These are phyloP conservation scores for Sphagnum contortum DNA, from an alignment of 225 moss, liverwort and hornwort species.

Conservation along the genomic window DNA sequence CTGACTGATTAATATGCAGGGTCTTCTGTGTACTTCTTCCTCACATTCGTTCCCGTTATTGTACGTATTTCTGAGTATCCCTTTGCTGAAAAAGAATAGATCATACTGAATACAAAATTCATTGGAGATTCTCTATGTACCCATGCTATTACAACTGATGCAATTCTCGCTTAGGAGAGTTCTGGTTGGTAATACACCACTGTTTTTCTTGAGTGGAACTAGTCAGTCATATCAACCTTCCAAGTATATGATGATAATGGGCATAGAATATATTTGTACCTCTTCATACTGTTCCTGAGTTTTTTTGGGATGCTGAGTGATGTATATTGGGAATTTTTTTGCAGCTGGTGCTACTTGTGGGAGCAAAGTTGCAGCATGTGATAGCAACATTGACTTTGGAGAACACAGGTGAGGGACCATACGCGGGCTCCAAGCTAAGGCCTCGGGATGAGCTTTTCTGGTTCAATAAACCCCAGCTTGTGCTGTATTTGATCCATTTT, in stretches of 20 bases:
- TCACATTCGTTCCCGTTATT: slow-evolving; percentile 25
- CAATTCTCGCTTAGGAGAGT: too few species aligned
- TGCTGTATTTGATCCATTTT: slow-evolving; percentile 52
- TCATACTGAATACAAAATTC: too few species aligned
- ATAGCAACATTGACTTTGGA: slow-evolving; percentile 70
- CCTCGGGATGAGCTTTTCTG: slow-evolving; percentile 85
- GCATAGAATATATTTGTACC: too few species aligned
- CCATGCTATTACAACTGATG: too few species aligned
- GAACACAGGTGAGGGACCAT: slow-evolving; percentile 13
- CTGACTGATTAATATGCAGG: slow-evolving; percentile 2
- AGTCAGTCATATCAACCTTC: too few species aligned
- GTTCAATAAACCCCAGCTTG: slow-evolving; percentile 50
- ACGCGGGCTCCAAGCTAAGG: slow-evolving; percentile 16
- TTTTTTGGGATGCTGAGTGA: too few species aligned
- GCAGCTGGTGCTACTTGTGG: slow-evolving; percentile 60
- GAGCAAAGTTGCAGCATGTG: slow-evolving; percentile 74
- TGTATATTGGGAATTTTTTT: background rate
- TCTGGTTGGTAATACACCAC: too few species aligned
- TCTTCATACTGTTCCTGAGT: too few species aligned
- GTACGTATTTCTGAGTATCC: slow-evolving; percentile 8
- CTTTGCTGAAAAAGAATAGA: too few species aligned
- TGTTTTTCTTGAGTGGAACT: too few species aligned
- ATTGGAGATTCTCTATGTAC: too few species aligned
- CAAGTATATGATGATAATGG: too few species aligned
- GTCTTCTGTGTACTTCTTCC: slow-evolving; percentile 27